Percentiles rank a stretch among this genome's conserved stretches.
phyloP scores from a whole-genome alignment of 352 stramenopile species.

The Globisporangium mamillatum region DNA sequence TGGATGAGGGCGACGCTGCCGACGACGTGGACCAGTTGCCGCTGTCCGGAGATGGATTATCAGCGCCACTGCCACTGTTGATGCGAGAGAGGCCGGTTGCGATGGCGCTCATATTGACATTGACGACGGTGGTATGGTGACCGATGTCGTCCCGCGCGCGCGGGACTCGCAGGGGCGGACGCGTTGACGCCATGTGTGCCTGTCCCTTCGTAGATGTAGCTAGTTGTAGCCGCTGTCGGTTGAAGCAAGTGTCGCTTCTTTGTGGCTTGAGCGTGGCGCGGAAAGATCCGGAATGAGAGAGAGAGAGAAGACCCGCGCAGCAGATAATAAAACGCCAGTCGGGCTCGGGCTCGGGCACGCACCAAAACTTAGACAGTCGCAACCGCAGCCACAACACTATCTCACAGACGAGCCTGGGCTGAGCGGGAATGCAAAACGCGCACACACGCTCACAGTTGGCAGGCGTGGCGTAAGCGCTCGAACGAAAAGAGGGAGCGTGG shows the following conservation, averaged over 20 bases:
- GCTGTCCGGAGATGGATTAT: neutral
- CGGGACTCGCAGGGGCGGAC: neutral
- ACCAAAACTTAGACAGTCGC: neutral
- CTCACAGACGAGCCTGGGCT: neutral
- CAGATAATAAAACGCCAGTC: neutral
- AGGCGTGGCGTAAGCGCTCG: neutral
- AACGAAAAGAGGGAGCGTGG: neutral
- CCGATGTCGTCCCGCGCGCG: slow-evolving; percentile 2
- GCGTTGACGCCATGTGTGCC: neutral
- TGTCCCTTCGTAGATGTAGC: neutral
- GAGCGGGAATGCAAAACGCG: neutral
- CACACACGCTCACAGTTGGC: neutral
- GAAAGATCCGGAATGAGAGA: slow-evolving; percentile 31
- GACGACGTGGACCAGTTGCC: slow-evolving; percentile 6
- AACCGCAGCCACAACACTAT: neutral
- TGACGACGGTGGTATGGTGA: neutral
- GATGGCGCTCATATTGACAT: neutral
- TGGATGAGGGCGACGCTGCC: neutral
- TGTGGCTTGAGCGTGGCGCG: slow-evolving; percentile 9
- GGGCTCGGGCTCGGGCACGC: too few species aligned
- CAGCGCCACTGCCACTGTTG: neutral
- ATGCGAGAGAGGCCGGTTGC: neutral
- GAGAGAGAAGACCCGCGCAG: neutral
- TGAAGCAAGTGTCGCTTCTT: neutral
- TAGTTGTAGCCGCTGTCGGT: too few species aligned